Percentiles rank a stretch among this genome's conserved stretches.
Conservation (phyloP, 1,139 yeast species). For the Petasospora fabianii region DNA sequence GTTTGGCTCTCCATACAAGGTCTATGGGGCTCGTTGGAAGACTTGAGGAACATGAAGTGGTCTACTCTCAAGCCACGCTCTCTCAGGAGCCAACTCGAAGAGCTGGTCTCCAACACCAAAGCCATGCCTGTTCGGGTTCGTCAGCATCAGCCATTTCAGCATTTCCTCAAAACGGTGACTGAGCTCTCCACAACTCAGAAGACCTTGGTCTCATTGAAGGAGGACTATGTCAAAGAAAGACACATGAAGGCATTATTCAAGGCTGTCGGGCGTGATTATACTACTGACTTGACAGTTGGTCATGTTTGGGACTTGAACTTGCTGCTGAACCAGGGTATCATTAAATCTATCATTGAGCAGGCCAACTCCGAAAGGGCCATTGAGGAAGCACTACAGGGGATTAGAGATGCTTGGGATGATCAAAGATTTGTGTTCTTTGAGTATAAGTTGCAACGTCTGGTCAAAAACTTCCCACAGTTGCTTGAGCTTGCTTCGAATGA, state of each 20-base stretch:
- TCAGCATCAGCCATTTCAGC: conserved; percentile 68
- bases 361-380: conserved; percentile 75
- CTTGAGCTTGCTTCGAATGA: conserved; percentile 62
- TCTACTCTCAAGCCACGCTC: conserved; percentile 42
- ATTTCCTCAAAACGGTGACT: conserved; percentile 44
- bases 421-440: conserved; percentile 51
- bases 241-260: conserved; percentile 65
- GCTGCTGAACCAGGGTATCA: conserved; percentile 38
- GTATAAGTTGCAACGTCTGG: conserved; percentile 52
- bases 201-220: conserved; percentile 36
- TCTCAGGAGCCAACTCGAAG: conserved; percentile 51
- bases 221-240: conserved; percentile 56
- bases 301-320: conserved; percentile 61
- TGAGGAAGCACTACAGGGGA: conserved; percentile 49
- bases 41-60: conserved; percentile 50
- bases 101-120: conserved; percentile 43
- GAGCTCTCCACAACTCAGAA: conserved; percentile 31
- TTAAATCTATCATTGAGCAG: conserved; percentile 51
- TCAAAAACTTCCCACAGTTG: conserved; percentile 66
- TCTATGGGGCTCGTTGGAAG: conserved; percentile 50
- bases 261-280: conserved; percentile 24
- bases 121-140: conserved; percentile 57
- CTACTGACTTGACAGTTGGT: conserved; percentile 40
- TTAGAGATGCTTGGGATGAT: conserved; percentile 47
- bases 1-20: conserved; percentile 67